Evolutionary conservation across 2,329 filamentous ascomycete genomes (phyloP), one percentile per base, ranked within the genome.

Genomic region (Colletotrichum sp.): DNA sequence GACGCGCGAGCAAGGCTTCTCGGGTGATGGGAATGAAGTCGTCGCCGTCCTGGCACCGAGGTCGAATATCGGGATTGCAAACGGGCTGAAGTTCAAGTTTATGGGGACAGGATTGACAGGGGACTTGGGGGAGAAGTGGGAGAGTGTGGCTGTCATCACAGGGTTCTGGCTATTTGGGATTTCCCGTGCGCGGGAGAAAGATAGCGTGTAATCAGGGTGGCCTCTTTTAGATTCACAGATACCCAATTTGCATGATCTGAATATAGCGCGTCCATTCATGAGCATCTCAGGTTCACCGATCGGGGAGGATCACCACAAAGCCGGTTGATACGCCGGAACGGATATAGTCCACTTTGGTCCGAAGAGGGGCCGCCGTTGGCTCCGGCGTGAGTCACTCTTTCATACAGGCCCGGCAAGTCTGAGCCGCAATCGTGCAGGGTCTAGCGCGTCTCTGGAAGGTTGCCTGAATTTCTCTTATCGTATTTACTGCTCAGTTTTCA

Each of bases 281-380:
- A 51, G 2, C n/a, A 1, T 51, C n/a, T 3, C 0, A 0, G 43
- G 12, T 51, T 21, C 6, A 2, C 11, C 21, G n/a, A 0, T 21
- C 43, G 0, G 11, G 0, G 0, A 3, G 4, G n/a, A 1, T 51
- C n/a, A 21, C 43, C 43, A 51, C 6, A 24, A 13, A 51, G 3
- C 43, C n/a, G 0, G 43, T 24, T 2, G 43, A 51, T 21, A 12
- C n/a, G 43, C 18, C 38, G 43, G 43, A 51, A 51, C 43, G n/a
- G n/a, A 51, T 0, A 3, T 51, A 24, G 13, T 29, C 54, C 54
- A 57, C 54, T 57, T 57, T 29, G 54, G 54, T 29, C 54, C 54
- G 54, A 29, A 21, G 21, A 29, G 3, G 24, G 54, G 16, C 43
- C 43, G 43, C 43, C 16, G 24, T 29, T 57, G 27, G 15, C 24